Percentiles rank a stretch among this genome's conserved stretches.
These are phyloP conservation scores for Backusella liffmaniae DNA, from an alignment of 192 early-diverging fungal genomes.

Conservation along the genomic window DNA sequence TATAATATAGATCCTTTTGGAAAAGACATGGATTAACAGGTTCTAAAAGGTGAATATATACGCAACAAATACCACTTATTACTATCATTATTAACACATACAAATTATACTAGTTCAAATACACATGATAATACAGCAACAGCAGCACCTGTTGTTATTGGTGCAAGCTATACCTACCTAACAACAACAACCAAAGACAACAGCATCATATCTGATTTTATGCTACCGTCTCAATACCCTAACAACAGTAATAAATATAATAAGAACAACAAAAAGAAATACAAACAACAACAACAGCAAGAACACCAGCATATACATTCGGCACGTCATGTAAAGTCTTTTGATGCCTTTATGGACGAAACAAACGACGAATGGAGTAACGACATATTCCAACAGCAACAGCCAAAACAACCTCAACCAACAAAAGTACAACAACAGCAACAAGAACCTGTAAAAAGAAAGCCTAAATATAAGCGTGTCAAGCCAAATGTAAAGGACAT, in stretches of 20 bases:
- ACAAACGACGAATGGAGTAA: slow-evolving; percentile 49
- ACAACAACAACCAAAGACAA: neutral
- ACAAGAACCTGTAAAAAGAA: slow-evolving; percentile 12
- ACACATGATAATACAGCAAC: slow-evolving; percentile 38
- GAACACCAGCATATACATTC: neutral
- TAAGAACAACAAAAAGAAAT: neutral
- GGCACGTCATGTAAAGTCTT: slow-evolving; percentile 25
- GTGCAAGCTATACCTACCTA: slow-evolving; percentile 42
- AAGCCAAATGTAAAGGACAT: slow-evolving; percentile 16
- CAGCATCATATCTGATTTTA: neutral
- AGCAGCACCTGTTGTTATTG: slow-evolving; percentile 9
- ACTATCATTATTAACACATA: neutral
- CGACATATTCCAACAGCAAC: slow-evolving; percentile 8
- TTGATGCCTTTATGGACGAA: slow-evolving; percentile 37
- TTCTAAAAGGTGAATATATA: neutral
- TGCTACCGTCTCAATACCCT: slow-evolving; percentile 5
- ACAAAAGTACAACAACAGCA: neutral
- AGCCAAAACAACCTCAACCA: neutral
- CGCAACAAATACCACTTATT: neutral
- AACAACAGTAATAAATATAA: neutral
- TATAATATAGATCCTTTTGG: neutral
- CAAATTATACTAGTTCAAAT: neutral
- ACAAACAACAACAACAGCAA: neutral
- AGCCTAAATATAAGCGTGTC: slow-evolving; percentile 9
- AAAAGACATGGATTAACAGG: neutral